Conservation (phyloP, 116 monocot genomes). For the Dioscorea cayenensis region DNA sequence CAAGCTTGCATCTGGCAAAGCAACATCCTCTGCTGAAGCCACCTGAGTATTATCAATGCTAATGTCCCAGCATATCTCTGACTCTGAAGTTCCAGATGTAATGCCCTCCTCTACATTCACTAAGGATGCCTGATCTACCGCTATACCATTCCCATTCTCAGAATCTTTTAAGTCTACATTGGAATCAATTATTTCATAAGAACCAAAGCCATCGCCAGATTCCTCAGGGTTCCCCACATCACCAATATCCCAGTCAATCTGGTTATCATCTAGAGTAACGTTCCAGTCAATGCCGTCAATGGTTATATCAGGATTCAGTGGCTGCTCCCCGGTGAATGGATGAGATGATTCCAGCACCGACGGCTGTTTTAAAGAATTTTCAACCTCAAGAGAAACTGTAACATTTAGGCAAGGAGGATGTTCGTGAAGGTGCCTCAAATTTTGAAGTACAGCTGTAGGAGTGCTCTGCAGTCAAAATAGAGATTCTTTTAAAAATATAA, state of each 20-base stretch:
- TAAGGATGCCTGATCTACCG: slow-evolving; percentile 23
- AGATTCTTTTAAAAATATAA: not conserved
- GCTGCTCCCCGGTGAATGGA: slow-evolving; percentile 12
- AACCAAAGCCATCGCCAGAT: slow-evolving; percentile 54
- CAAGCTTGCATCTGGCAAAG: slow-evolving; percentile 13
- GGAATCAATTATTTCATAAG: slow-evolving; percentile 76
- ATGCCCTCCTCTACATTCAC: slow-evolving; percentile 24
- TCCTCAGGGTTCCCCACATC: slow-evolving; percentile 46
- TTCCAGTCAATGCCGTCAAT: slow-evolving; percentile 81
- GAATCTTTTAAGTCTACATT: slow-evolving; percentile 38
- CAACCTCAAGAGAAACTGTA: slow-evolving; percentile 49
- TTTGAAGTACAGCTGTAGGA: slow-evolving; percentile 41
- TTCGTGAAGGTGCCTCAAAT: slow-evolving; percentile 62
- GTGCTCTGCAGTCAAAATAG: slow-evolving; percentile 45
- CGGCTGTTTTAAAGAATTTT: slow-evolving; percentile 35
- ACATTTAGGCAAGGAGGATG: slow-evolving; percentile 69
- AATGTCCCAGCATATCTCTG: slow-evolving; percentile 90
- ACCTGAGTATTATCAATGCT: slow-evolving; percentile 58
- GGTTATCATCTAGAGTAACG: slow-evolving; percentile 63
- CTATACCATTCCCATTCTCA: slow-evolving; percentile 28
- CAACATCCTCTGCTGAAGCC: slow-evolving; percentile 33
- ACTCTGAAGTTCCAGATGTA: slow-evolving; percentile 28
- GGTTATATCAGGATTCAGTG: slow-evolving; percentile 22
- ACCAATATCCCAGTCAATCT: slow-evolving; percentile 91
- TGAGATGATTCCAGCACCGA: slow-evolving; percentile 12